phyloP scores from a whole-genome alignment of 768 basidiomycete genomes.

The Amanita rubescens region DNA sequence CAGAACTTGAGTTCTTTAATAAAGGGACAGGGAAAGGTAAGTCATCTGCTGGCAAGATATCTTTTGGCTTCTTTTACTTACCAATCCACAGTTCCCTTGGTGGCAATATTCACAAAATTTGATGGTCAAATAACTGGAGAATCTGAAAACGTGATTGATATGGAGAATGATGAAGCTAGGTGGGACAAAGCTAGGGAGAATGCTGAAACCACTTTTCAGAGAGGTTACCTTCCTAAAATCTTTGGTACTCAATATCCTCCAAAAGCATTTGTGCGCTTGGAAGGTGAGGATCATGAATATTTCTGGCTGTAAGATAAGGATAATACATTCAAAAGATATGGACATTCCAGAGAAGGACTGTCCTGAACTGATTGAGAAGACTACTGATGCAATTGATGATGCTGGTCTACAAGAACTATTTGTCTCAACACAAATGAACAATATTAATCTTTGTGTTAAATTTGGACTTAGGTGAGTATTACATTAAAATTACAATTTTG shows the following conservation, averaged over 20 bases:
- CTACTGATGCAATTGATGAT: slow-evolving; percentile 13
- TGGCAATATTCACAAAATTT: slow-evolving; percentile 31
- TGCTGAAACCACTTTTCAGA: slow-evolving; percentile 13
- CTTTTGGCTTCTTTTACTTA: background rate
- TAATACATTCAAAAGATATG: slow-evolving; percentile 12
- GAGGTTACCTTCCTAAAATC: background rate
- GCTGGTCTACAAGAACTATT: slow-evolving; percentile 14
- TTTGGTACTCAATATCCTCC: background rate
- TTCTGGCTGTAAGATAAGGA: background rate
- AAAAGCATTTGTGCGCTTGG: background rate
- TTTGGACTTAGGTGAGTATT: slow-evolving; percentile 4
- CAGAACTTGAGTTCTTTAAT: slow-evolving; percentile 25
- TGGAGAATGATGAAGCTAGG: slow-evolving; percentile 4
- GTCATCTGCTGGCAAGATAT: background rate
- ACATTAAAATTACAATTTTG: background rate
- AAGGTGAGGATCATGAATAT: background rate
- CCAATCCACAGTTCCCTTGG: slow-evolving; percentile 25
- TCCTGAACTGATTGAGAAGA: slow-evolving; percentile 13
- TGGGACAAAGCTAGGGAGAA: slow-evolving; percentile 7
- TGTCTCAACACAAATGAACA: slow-evolving; percentile 18
- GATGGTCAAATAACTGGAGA: slow-evolving; percentile 21
- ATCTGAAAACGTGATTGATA: slow-evolving; percentile 5
- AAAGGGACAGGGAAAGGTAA: slow-evolving; percentile 19
- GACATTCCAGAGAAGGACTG: slow-evolving; percentile 8
- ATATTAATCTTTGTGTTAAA: slow-evolving; percentile 14